Conservation (phyloP, 139 green algal species). For the Coccomyxa sp. region DNA sequence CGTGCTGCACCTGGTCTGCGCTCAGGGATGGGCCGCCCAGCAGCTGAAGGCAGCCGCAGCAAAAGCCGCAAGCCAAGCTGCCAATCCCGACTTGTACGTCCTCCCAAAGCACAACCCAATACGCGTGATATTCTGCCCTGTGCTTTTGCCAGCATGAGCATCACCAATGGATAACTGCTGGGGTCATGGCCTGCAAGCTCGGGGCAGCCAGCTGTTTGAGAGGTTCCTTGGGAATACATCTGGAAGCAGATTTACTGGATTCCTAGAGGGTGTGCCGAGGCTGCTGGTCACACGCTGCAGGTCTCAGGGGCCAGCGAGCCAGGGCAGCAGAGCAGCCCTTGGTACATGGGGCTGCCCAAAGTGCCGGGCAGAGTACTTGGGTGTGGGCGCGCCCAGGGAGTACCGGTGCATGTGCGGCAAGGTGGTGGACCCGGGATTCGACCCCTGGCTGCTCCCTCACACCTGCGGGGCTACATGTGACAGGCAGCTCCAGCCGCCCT, state of each 20-base stretch:
- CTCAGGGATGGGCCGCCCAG: conserved; percentile 69
- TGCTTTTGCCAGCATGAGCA: neutral
- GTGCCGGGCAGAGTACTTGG: conserved; percentile 54
- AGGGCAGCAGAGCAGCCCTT: conserved; percentile 1
- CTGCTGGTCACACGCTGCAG: neutral
- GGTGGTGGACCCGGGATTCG: conserved; percentile 27
- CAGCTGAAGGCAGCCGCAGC: conserved; percentile 40
- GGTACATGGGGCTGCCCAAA: conserved; percentile 76
- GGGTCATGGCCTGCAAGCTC: neutral
- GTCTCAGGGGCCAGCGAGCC: neutral
- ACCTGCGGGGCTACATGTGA: conserved; percentile 63
- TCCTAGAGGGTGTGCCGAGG: neutral
- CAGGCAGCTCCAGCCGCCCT: conserved; percentile 32
- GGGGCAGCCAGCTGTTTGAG: too few species aligned
- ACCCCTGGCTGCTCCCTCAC: conserved; percentile 67
- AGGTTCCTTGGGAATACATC: too few species aligned
- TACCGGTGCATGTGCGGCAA: conserved; percentile 80
- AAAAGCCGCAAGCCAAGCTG: conserved; percentile 6
- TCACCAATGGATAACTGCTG: neutral
- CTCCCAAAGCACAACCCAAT: too few species aligned
- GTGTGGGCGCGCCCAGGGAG: conserved; percentile 28
- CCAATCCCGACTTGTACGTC: neutral
- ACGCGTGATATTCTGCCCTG: neutral
- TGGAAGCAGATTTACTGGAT: neutral
- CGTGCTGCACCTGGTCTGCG: conserved; percentile 67